Percentiles rank a stretch among this genome's conserved stretches.
phyloP scores from a whole-genome alignment of 805 yeast species.

The Kregervanrija delftensis region DNA sequence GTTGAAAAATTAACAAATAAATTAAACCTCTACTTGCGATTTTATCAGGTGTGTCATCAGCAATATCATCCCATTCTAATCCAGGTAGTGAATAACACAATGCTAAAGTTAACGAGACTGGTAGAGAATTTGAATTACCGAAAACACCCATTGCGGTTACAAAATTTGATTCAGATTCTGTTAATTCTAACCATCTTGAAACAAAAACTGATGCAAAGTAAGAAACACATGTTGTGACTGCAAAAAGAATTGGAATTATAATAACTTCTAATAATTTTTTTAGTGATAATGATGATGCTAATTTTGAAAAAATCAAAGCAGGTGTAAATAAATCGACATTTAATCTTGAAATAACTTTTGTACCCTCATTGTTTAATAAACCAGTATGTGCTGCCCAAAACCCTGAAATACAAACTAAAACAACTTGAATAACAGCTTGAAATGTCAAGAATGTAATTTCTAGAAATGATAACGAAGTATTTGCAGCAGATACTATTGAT shows the following conservation, averaged over 20 bases:
- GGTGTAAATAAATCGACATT: conserved; percentile 95
- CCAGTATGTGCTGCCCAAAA: conserved; percentile 76
- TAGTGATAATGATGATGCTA: conserved; percentile 59
- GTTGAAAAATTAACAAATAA: conserved; percentile 70
- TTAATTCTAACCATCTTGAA: conserved; percentile 48
- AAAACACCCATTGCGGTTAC: conserved; percentile 96
- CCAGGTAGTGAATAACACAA: conserved; percentile 71
- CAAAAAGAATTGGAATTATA: conserved; percentile 78
- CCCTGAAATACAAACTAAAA: conserved; percentile 79
- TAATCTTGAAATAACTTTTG: conserved; percentile 64
- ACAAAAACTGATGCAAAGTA: conserved; percentile 52
- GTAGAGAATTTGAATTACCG: conserved; percentile 92
- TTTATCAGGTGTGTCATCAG: conserved; percentile 58
- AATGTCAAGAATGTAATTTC: conserved; percentile 63
- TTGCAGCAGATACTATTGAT: conserved; percentile 2
- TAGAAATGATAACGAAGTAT: conserved; percentile 15
- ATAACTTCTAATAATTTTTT: conserved; percentile 74
- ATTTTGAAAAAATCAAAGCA: conserved; percentile 83
- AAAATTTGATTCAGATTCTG: conserved; percentile 74
- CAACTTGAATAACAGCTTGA: conserved; percentile 88
- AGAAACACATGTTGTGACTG: conserved; percentile 75
- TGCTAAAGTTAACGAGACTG: conserved; percentile 83
- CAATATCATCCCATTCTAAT: conserved; percentile 67
- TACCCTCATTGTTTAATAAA: conserved; percentile 62
- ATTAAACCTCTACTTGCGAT: conserved; percentile 75